Evolutionary conservation across 2,329 filamentous ascomycete species (phyloP).

Genomic region (Didymella arachidicola): DNA sequence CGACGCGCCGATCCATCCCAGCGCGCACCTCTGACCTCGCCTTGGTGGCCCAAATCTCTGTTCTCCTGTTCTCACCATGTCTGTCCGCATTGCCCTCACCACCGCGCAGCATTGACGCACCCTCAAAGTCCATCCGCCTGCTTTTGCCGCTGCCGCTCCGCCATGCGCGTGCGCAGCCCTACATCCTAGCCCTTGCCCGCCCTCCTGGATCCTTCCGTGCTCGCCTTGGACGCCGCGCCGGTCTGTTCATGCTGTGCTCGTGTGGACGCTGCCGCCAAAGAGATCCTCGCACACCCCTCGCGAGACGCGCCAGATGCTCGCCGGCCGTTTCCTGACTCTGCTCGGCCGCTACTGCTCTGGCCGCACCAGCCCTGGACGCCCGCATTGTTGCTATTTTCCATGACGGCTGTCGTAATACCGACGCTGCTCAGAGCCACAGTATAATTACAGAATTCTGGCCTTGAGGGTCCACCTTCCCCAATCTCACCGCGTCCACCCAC

Average conservation of each 20-base stretch:
- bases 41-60: conserved; percentile 25
- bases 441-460: conserved; percentile 37
- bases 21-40: conserved; percentile 18
- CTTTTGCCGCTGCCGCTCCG: conserved; percentile 30
- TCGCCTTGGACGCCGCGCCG: conserved; percentile 11
- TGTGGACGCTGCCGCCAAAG: conserved; percentile 18
- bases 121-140: conserved; percentile 3
- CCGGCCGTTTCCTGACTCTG: conserved; percentile 33
- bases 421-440: conserved; percentile 28
- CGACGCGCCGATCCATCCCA: conserved; percentile 10
- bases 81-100: conserved; percentile 14
- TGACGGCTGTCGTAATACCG: conserved; percentile 33
- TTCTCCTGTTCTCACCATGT: conserved; percentile 21
- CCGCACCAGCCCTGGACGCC: conserved; percentile 35
- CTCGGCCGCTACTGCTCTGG: conserved; percentile 39
- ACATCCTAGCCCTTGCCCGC: conserved; percentile 18
- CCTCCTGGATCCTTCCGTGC: conserved; percentile 9
- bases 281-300: conserved; percentile 29
- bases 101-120: conserved; percentile 19
- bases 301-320: conserved; percentile 43
- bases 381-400: conserved; percentile 22
- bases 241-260: conserved; percentile 20
- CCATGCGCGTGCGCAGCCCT: conserved; percentile 22
- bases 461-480: conserved; percentile 38
- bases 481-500: conserved; percentile 30